Evolutionary conservation across 345 rosid genomes (phyloP).

Genomic region (Salix viminalis): DNA sequence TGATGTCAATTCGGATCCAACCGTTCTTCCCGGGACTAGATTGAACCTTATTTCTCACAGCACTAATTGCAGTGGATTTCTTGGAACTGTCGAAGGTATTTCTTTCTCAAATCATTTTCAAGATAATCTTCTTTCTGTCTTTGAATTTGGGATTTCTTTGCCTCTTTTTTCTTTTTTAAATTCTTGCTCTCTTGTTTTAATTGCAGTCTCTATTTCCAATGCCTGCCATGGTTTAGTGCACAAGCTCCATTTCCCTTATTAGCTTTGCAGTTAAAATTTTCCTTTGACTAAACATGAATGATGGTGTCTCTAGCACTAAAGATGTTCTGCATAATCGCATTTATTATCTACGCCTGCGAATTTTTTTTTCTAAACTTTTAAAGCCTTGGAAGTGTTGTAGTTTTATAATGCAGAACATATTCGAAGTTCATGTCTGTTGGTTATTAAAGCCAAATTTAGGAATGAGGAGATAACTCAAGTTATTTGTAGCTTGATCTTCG

Average conservation of each 20-base stretch:
- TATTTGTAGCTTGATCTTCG: not conserved
- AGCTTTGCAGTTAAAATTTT: not conserved
- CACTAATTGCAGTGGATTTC: slow-evolving; percentile 83
- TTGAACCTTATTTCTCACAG: slow-evolving; percentile 45
- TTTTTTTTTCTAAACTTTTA: not conserved
- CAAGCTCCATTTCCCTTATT: not conserved
- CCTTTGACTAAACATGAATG: not conserved
- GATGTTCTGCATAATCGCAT: not conserved
- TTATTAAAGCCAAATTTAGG: not conserved
- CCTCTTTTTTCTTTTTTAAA: not conserved
- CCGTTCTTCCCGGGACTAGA: slow-evolving; percentile 46
- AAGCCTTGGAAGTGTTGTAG: not conserved
- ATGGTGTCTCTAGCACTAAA: not conserved
- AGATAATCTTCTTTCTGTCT: not conserved
- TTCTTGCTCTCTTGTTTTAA: not conserved
- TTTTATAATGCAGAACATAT: not conserved
- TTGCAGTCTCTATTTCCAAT: not conserved
- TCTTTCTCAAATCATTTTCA: not conserved
- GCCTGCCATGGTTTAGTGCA: not conserved
- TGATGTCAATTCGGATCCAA: slow-evolving; percentile 64
- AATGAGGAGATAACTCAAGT: not conserved
- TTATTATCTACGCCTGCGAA: not conserved
- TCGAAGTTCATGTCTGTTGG: not conserved
- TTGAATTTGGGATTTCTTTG: not conserved
- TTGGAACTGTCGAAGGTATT: slow-evolving; percentile 80